Evolutionary conservation across 805 yeast species (phyloP), one percentile per base, ranked within the genome.

Genomic region (Saturnispora silvae): DNA sequence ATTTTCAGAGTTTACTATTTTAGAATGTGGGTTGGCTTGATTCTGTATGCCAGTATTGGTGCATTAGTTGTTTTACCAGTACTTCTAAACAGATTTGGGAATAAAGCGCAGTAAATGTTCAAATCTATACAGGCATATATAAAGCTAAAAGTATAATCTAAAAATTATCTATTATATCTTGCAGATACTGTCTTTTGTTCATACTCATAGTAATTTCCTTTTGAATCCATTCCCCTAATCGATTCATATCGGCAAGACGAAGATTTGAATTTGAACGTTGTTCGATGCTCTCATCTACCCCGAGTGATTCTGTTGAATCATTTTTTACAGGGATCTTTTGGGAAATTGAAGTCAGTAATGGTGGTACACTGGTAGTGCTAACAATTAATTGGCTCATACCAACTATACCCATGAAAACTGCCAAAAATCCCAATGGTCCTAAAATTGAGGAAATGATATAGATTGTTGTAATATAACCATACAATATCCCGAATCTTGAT

Each of bases 1-100:
- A 87, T 89, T 22, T 92, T 89, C 57, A 94, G 85, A 47, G 72
- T 89, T 2, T 89, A 84, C 57, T 89, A 92, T 56, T 89, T 89
- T 66, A 64, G 95, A 43, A 87, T 89, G 96, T 89, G 97, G 97
- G 60, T 82, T 10, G 65, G 86, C 1, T 64, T 89, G 42, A 79
- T 89, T 7, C 43, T 81, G 1, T 63, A 82, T 39, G 95, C 95
- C 1, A 75, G 87, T 0, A 45, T 81, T 1, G 96, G 89, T 54
- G 72, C 92, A 3, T 64, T 89, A 36, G 67, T 82, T 27, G 72
- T 89, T 40, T 62, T 89, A 36, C 98, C 98, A 0, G 72, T 84
- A 4, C 54, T 80, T 20, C 62, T 89, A 28, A 68, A 84, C 19
- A 59, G 65, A 35, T 63, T 67, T 46, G 94, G 92, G 9, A 81